Evolutionary conservation across 176 grass and related monocot genomes (phyloP), one percentile per base, ranked within the genome.

Genomic region (Paspalum vaginatum): DNA sequence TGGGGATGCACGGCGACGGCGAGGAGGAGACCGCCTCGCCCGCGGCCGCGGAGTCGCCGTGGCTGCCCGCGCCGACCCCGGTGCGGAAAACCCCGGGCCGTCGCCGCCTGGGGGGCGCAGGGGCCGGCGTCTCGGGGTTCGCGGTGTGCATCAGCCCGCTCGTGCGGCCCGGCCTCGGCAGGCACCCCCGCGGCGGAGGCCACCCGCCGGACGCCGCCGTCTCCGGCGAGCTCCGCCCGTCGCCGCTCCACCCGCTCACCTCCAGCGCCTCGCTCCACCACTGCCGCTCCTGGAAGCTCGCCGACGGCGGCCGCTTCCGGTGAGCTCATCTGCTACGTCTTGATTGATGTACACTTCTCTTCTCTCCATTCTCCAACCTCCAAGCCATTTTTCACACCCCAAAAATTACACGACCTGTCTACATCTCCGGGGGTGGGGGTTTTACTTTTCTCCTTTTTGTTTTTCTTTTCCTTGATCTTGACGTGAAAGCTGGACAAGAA

Each of bases 211-310:
- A 62, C 50, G 82, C 58, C 21, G 56, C 67, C 17, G 59, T 90
- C 79, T 60, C 82, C n/a, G 63, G 76, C 66, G 87, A 97, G 9
- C 91, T 94, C 52, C 84, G 76, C 25, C 52, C 89, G 26, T 91
- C 94, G 9, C 85, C 72, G 7, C 87, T 94, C 68, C 94, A 90
- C 57, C 82, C 74, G 0, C 89, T 76, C 59, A 32, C 75, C 46
- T 20, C 85, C 72, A 67, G 63, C 9, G 45, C 83, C 26, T 84
- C 88, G 0, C 85, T 98, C 7, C 66, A 56, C 32, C 90, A 92
- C 70, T 89, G 89, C 78, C 80, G 95, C 41, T 98, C 95, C 74
- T 86, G 88, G 80, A 98, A 94, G 81, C 84, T 93, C 27, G 90
- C 95, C 79, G 85, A 91, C 74, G 80, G 83, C 46, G 87, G 95